These are phyloP conservation scores for Geum urbanum DNA, from an alignment of 306 rosid species.

Conservation along the genomic window DNA sequence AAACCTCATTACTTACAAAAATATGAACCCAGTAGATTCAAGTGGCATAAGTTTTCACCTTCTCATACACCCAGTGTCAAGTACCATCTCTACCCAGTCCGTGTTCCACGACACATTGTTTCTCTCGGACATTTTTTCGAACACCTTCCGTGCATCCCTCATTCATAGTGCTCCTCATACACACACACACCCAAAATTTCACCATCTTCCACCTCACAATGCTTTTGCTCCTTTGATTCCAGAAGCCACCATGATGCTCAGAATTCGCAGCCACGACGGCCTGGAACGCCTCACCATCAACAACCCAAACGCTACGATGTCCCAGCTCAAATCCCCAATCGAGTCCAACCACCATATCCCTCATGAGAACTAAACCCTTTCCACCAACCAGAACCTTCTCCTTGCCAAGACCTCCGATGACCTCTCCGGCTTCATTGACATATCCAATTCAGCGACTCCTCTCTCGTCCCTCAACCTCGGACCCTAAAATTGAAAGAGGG, in stretches of 20 bases:
- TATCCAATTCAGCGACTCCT: slow-evolving; percentile 44
- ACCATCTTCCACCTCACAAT: not conserved
- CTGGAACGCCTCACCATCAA: slow-evolving; percentile 69
- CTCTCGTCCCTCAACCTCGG: slow-evolving; percentile 59
- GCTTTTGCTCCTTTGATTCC: not conserved
- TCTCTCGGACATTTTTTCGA: no score
- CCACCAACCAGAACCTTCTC: slow-evolving; percentile 75
- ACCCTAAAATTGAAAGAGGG: no score
- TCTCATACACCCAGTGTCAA: no score
- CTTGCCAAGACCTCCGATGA: slow-evolving; percentile 55
- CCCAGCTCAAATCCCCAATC: slow-evolving; percentile 52
- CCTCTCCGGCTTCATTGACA: slow-evolving; percentile 63
- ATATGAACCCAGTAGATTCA: no score
- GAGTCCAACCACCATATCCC: slow-evolving; percentile 69
- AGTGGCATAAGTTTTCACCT: no score
- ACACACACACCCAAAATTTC: not conserved
- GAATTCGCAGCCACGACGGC: slow-evolving; percentile 95
- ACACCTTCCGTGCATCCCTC: no score
- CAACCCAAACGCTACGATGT: slow-evolving; percentile 51
- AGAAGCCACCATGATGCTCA: slow-evolving; percentile 54
- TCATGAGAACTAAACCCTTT: slow-evolving; percentile 63
- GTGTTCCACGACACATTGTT: no score
- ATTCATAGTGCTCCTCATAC: no score
- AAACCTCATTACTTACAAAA: no score
- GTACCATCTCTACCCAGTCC: no score